Evolutionary conservation across 2,329 filamentous ascomycete genomes (phyloP).

Genomic region (Aquanectria penicillioides): DNA sequence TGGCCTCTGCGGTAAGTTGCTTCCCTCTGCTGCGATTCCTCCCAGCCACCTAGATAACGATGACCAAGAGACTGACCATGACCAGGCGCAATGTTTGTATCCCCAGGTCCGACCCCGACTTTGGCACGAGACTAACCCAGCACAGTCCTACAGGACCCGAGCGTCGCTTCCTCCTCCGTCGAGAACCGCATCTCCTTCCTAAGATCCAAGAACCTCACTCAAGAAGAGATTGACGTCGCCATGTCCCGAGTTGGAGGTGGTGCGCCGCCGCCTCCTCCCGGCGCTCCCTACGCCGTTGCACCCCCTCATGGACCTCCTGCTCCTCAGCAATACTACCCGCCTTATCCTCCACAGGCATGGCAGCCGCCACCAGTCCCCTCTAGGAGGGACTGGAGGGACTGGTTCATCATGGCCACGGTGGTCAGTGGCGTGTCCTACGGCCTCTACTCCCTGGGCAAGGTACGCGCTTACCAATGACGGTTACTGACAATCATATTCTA

Average conservation of each 20-base stretch:
- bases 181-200: slow-evolving; percentile 94
- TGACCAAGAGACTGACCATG: slow-evolving; percentile 27
- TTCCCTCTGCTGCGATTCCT: slow-evolving; percentile 20
- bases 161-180: slow-evolving; percentile 86
- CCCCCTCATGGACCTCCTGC: slow-evolving; percentile 56
- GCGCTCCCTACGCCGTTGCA: slow-evolving; percentile 56
- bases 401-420: slow-evolving; percentile 99
- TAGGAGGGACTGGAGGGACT: slow-evolving; percentile 94
- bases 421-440: slow-evolving; percentile 91
- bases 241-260: slow-evolving; percentile 78
- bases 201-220: slow-evolving; percentile 95
- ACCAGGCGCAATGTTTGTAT: slow-evolving; percentile 55
- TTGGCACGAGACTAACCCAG: slow-evolving; percentile 30
- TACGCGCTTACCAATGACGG: slow-evolving; percentile 50
- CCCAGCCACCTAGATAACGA: slow-evolving; percentile 6
- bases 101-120: neutral
- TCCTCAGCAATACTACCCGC: slow-evolving; percentile 58
- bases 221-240: slow-evolving; percentile 91
- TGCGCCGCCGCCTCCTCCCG: slow-evolving; percentile 50
- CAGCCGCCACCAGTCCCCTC: slow-evolving; percentile 71
- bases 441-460: slow-evolving; percentile 87
- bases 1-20: slow-evolving; percentile 77
- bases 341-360: slow-evolving; percentile 65
- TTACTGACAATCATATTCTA: no score
- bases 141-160: slow-evolving; percentile 91